These are phyloP conservation scores for Venturia effusa DNA, from an alignment of 2,329 filamentous ascomycete species.

Conservation along the genomic window DNA sequence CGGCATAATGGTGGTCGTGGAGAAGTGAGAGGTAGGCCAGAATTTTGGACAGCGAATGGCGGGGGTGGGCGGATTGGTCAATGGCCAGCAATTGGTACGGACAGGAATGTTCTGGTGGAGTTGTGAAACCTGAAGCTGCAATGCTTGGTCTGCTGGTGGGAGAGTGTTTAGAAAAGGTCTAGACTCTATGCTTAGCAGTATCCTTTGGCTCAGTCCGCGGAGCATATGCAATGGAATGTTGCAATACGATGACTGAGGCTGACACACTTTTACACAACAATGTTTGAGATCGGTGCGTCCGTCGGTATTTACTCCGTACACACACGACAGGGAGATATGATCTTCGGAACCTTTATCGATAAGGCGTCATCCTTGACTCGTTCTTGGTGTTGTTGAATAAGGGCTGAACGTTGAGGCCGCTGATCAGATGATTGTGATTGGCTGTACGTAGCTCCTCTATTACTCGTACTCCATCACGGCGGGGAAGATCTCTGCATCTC, in stretches of 20 bases:
- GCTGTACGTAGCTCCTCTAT: too few relatives aligned
- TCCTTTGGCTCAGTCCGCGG: neutral
- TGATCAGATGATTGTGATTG: neutral
- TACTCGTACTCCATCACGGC: neutral
- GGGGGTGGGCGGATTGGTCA: neutral
- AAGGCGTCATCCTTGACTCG: too few relatives aligned
- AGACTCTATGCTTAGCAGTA: neutral
- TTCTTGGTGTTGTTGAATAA: neutral
- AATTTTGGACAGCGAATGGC: neutral
- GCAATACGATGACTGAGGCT: neutral
- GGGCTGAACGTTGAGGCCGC: neutral
- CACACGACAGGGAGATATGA: too few relatives aligned
- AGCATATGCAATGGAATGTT: neutral
- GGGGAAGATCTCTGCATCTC: too few relatives aligned
- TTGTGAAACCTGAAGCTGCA: neutral
- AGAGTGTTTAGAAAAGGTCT: neutral
- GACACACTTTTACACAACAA: neutral
- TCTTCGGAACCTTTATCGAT: too few relatives aligned
- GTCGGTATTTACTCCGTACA: too few relatives aligned
- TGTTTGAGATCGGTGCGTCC: too few relatives aligned
- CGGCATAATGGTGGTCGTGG: conserved; percentile 4
- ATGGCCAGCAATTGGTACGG: neutral
- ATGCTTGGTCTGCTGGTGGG: neutral
- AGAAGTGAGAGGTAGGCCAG: neutral
- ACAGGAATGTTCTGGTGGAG: neutral